Percentiles rank a stretch among this genome's conserved stretches.
phyloP scores from a whole-genome alignment of 1,284 basidiomycete species.

The Irpex lacteus region DNA sequence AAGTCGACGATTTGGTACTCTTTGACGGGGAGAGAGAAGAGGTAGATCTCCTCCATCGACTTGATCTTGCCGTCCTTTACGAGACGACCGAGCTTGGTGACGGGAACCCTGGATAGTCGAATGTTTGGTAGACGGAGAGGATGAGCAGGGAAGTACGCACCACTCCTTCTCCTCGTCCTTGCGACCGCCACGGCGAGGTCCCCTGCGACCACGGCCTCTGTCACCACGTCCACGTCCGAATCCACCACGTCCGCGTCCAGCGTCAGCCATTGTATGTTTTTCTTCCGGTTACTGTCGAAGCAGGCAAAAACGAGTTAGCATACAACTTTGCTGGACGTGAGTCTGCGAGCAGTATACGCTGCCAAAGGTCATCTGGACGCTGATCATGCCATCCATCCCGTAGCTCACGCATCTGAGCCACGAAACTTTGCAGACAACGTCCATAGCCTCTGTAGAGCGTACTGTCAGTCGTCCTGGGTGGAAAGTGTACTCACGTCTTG shows the following conservation, averaged over 20 bases:
- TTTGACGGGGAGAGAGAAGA: conserved; percentile 99
- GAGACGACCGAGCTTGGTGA: conserved; percentile 98
- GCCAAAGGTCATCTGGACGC: conserved; percentile 16
- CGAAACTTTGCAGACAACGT: conserved; percentile 9
- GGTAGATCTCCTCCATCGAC: conserved; percentile 99
- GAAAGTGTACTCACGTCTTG: conserved; percentile 37
- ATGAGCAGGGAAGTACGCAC: conserved; percentile 46
- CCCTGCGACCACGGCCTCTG: conserved; percentile 81
- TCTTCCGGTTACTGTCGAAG: conserved; percentile 17
- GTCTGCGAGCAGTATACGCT: not conserved
- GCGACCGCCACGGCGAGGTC: conserved; percentile 92
- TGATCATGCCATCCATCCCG: conserved; percentile 20
- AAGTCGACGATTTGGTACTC: conserved; percentile 98
- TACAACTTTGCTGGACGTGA: too few relatives aligned
- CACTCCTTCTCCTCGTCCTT: conserved; percentile 99
- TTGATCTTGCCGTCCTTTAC: conserved; percentile 99
- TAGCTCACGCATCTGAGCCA: conserved; percentile 2
- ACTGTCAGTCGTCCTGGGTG: not conserved
- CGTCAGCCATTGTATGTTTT: conserved; percentile 64
- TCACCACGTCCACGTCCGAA: conserved; percentile 90
- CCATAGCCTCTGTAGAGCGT: not conserved
- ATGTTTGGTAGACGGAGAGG: conserved; percentile 1
- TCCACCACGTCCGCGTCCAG: conserved; percentile 78
- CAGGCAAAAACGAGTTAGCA: not conserved
- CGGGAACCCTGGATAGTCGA: conserved; percentile 73